Evolutionary conservation across 208 protist genomes (phyloP).

Genomic region (Acanthamoeba triangularis): DNA sequence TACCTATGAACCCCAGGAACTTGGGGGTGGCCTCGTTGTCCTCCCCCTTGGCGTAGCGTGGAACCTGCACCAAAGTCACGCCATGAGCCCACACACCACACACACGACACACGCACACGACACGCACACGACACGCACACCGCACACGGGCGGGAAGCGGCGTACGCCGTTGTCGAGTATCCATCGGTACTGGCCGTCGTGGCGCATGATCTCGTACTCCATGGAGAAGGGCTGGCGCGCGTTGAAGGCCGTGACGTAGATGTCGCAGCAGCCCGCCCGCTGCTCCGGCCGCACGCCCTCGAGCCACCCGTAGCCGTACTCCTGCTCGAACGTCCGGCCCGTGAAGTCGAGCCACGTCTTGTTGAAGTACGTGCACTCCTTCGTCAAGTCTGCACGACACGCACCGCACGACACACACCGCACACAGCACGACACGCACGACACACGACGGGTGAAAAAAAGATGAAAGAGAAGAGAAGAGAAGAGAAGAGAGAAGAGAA

Average conservation of each 20-base stretch:
- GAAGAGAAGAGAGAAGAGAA: no score
- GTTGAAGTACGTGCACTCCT: slow-evolving; percentile 66
- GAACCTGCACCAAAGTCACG: not conserved
- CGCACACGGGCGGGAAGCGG: no score
- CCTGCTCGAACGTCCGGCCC: slow-evolving; percentile 22
- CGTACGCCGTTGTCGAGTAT: slow-evolving; percentile 69
- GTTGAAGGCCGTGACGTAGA: slow-evolving; percentile 40
- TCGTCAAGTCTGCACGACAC: not conserved
- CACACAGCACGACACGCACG: no score
- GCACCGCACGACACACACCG: not conserved
- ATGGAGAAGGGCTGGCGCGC: slow-evolving; percentile 25
- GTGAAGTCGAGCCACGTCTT: slow-evolving; percentile 53
- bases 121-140: no score
- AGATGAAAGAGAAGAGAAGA: no score
- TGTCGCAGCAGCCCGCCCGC: not conserved
- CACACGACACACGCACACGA: no score
- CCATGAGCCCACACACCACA: no score
- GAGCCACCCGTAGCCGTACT: slow-evolving; percentile 48
- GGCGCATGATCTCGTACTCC: slow-evolving; percentile 40
- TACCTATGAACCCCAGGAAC: slow-evolving; percentile 51
- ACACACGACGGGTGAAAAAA: no score
- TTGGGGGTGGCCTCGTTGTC: not conserved
- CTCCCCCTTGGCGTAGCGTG: not conserved
- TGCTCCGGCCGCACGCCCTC: slow-evolving; percentile 55
- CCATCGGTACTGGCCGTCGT: slow-evolving; percentile 64